phyloP scores from a whole-genome alignment of 1,139 yeast genomes.

The Saccharomyces hybrid region DNA sequence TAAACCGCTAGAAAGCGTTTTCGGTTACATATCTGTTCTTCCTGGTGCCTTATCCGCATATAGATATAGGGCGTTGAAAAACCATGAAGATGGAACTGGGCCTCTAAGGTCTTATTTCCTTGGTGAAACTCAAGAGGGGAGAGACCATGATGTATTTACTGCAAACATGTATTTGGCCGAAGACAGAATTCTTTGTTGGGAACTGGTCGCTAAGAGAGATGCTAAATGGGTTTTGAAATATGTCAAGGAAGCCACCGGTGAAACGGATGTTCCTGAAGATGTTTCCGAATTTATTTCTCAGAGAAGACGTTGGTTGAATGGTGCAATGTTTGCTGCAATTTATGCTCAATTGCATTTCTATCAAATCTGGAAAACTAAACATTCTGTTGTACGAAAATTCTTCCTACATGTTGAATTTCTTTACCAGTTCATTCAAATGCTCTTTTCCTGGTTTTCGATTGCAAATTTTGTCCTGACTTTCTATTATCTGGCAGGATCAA shows the following conservation, averaged over 20 bases:
- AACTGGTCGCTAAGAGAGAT: slow-evolving; percentile 76
- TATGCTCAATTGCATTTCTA: slow-evolving; percentile 74
- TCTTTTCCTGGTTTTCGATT: slow-evolving; percentile 84
- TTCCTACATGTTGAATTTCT: slow-evolving; percentile 76
- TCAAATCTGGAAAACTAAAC: slow-evolving; percentile 83
- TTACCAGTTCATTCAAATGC: slow-evolving; percentile 67
- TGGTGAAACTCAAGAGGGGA: slow-evolving; percentile 65
- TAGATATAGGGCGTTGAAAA: slow-evolving; percentile 77
- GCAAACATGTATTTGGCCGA: slow-evolving; percentile 98
- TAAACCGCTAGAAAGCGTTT: slow-evolving; percentile 86
- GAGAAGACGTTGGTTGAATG: slow-evolving; percentile 96
- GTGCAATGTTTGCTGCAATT: slow-evolving; percentile 93
- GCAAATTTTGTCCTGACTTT: slow-evolving; percentile 87
- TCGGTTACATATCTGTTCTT: slow-evolving; percentile 87
- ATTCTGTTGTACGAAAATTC: slow-evolving; percentile 65
- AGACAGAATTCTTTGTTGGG: slow-evolving; percentile 97
- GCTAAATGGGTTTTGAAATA: slow-evolving; percentile 91
- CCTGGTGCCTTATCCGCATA: slow-evolving; percentile 97
- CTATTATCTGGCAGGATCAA: slow-evolving; percentile 86
- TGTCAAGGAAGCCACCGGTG: slow-evolving; percentile 91
- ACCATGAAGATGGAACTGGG: slow-evolving; percentile 87
- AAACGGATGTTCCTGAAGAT: slow-evolving; percentile 93
- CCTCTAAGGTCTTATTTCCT: slow-evolving; percentile 83
- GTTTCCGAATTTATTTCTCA: slow-evolving; percentile 88
- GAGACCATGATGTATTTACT: slow-evolving; percentile 70